Percentiles rank a stretch among this genome's conserved stretches.
These are phyloP conservation scores for Podila verticillata DNA, from an alignment of 192 early-diverging fungal genomes.

Conservation along the genomic window DNA sequence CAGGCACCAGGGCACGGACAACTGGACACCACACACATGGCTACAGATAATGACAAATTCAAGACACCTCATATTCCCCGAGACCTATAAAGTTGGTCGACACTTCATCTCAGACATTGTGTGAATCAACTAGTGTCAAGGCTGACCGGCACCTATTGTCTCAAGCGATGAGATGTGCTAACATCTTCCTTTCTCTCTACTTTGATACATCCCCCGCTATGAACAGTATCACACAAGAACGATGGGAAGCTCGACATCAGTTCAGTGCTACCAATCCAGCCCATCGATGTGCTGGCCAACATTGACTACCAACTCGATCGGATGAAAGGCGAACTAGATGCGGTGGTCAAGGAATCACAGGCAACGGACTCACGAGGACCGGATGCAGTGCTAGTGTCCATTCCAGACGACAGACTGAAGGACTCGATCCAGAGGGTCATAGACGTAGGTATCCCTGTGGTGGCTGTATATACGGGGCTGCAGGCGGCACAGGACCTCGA, in stretches of 20 bases:
- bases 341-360: background rate
- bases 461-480: constrained; percentile 31
- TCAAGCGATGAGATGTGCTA: background rate
- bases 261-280: background rate
- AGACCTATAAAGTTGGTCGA: no score
- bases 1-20: background rate
- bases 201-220: no score
- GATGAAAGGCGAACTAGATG: constrained; percentile 20
- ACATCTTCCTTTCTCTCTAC: background rate
- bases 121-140: background rate
- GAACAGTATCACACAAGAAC: background rate
- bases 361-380: background rate
- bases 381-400: constrained; percentile 39
- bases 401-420: constrained; percentile 30
- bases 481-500: constrained; percentile 28
- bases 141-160: background rate
- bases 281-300: background rate
- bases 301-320: constrained; percentile 10
- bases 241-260: background rate
- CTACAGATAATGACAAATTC: no score
- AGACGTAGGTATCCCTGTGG: constrained; percentile 27
- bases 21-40: background rate
- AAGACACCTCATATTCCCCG: no score
- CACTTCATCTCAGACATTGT: background rate
- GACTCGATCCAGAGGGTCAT: constrained; percentile 15